Base-by-base conservation (phyloP, 495 filamentous ascomycete species). In the Cryomyces antarcticus region DNA sequence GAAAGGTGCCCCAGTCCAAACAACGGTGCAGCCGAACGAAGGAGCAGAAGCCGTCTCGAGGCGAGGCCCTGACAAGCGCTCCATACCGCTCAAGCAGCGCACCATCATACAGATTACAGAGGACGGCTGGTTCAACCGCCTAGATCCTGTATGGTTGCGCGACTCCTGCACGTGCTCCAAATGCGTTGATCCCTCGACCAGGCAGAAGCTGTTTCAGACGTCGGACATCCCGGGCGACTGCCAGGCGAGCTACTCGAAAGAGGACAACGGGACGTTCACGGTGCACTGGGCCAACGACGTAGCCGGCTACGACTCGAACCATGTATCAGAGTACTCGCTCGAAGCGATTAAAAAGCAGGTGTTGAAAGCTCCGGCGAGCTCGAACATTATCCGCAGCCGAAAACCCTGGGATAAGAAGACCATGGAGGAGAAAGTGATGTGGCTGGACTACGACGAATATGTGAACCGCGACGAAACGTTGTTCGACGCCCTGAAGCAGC, bases 141-240 rank as follows among this genome's bases (percentile, higher is more conserved):
- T 56, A 31, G 52, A 59, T 39, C 46, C 46, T 30, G 42, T 72
- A 38, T 78, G 74, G 56, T 70, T 93, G 12, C 79, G 87, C 30
- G 87, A 96, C 54, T 52, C 69, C 34, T 96, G 88, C 57, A 51
- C 63, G 33, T 94, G 88, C 51, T 54, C 66, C 4, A 48, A 24
- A 3, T 94, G 88, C 58, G 68, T 88, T 35, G 75, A 93, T 57
- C 69, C 71, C 2, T 70, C 78, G 42, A 86, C 84, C 0, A 79
- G 74, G 43, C 88, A 96, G 54, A 87, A 88, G 58, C 73, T 69
- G 30, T 87, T 88, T 59, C 67, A 77, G 27, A 80, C 79, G 0
- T 62, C 64, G 37, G 79, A 92, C 34, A 77, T 94, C 28, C 78
- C 80, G 0, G 5, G 48, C 3, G 28, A 62, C 10, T 71, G 84